phyloP scores from a whole-genome alignment of 148 eudicot species.

The Rhododendron williamsianum region DNA sequence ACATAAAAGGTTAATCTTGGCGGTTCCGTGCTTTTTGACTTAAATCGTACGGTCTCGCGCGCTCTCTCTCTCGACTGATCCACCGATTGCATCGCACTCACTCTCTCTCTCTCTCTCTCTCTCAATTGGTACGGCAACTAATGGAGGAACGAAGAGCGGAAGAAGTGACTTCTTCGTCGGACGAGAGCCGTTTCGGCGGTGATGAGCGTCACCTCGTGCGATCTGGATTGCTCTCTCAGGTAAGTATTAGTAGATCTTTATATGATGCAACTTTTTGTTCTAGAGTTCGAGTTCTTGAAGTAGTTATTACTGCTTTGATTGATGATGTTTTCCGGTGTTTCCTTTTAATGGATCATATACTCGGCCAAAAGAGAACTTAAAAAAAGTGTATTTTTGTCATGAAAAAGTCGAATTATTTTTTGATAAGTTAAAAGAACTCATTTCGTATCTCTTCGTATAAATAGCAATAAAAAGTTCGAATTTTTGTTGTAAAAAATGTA shows the following conservation, averaged over 20 bases:
- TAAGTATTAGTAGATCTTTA: not conserved
- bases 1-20: not conserved
- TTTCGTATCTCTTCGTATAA: too few species aligned
- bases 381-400: too few species aligned
- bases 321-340: not conserved
- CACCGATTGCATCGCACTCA: too few species aligned
- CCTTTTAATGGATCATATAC: not conserved
- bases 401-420: too few species aligned
- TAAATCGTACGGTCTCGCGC: too few species aligned
- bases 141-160: slow-evolving; percentile 24
- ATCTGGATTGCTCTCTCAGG: slow-evolving; percentile 45
- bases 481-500: too few species aligned
- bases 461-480: too few species aligned
- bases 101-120: not conserved
- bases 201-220: slow-evolving; percentile 24
- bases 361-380: not conserved
- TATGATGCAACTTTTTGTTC: not conserved
- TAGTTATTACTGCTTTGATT: not conserved
- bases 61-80: not conserved
- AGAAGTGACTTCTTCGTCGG: not conserved
- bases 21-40: not conserved
- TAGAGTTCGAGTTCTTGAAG: not conserved
- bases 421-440: too few species aligned
- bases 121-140: slow-evolving; percentile 29
- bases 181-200: not conserved